A percentile compares a stretch with the other conserved stretches of the same genome.
Conservation (phyloP, 2,329 filamentous ascomycete genomes). For the Xylariaceae sp. region DNA sequence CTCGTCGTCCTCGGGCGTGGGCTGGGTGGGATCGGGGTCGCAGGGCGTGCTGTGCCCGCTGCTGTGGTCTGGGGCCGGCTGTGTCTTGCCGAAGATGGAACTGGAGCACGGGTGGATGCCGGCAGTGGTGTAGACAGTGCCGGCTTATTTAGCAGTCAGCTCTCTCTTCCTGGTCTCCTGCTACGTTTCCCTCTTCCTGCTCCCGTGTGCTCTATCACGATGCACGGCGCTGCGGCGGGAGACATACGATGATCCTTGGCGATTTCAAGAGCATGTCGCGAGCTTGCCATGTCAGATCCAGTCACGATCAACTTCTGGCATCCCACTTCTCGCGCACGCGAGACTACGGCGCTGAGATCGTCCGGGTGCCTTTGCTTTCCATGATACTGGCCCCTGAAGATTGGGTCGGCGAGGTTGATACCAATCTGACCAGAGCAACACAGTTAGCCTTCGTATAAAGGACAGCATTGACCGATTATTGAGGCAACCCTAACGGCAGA, state of each 20-base stretch:
- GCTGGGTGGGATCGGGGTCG: slow-evolving; percentile 43
- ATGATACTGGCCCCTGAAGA: slow-evolving; percentile 79
- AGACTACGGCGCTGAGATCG: slow-evolving; percentile 70
- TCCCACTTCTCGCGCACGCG: slow-evolving; percentile 67
- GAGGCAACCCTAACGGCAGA: too few species aligned
- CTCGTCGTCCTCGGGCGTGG: slow-evolving; percentile 40
- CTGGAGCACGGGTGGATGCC: slow-evolving; percentile 91
- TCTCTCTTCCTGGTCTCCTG: too few species aligned
- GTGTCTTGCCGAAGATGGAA: slow-evolving; percentile 60
- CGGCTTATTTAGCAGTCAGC: slow-evolving; percentile 46
- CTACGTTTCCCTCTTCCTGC: too few species aligned
- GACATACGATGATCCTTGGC: slow-evolving; percentile 65
- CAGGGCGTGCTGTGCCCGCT: slow-evolving; percentile 43
- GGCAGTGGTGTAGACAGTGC: slow-evolving; percentile 79
- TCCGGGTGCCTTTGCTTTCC: slow-evolving; percentile 67
- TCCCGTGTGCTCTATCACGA: too few species aligned
- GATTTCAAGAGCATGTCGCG: slow-evolving; percentile 64
- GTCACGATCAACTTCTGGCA: slow-evolving; percentile 90
- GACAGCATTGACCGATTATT: too few species aligned
- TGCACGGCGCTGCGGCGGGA: background rate
- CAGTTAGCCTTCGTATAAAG: too few species aligned
- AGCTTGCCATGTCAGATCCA: slow-evolving; percentile 77
- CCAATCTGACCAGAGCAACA: slow-evolving; percentile 52
- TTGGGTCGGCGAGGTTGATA: slow-evolving; percentile 91
- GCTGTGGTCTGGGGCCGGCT: slow-evolving; percentile 31